Evolutionary conservation across 345 rosid species (phyloP), one percentile per base, ranked within the genome.

Genomic region (Populus alba): DNA sequence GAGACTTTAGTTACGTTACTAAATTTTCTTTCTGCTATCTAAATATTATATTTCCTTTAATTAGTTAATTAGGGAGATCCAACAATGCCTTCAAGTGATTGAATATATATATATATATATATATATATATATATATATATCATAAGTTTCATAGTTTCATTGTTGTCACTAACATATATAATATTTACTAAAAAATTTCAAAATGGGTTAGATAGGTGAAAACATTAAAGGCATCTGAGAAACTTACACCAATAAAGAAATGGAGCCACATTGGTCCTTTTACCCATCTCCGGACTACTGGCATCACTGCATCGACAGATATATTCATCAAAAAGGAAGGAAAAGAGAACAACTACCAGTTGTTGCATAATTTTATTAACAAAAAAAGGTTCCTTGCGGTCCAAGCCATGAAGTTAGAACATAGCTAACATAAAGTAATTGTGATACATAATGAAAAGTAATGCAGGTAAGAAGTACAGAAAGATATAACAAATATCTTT

Each of bases 201-300:
- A 18, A 18, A 61, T 17, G 47, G 25, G 25, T 29, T 3, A 20
- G 31, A 43, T 38, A 31, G 51, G 16, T 29, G 37, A 69, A 51
- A 70, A 22, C 53, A 66, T n/a, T 3, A 22, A 38, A 31, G 38
- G 59, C 70, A 66, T 74, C 18, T 13, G 39, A 72, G 77, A 71
- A 72, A 81, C 99, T 91, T 92, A 92, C 97, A 76, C 98, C 97
- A 81, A 95, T 81, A 49, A 95, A 88, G 86, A 95, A 95, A 88
- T 95, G 99, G 77, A 93, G 79, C 98, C 98, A 93, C 92, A 93
- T 92, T 31, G 98, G 99, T 72, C 96, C 99, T 86, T 91, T 95
- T 53, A 95, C 84, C 80, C 89, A 85, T 81, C 85, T 91, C 75
- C 85, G 87, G 66, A 95, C 97, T 71, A 90, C 23, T 51, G 98